Percentiles rank a stretch among this genome's conserved stretches.
Evolutionary conservation across 805 yeast species (phyloP).

Genomic region (Myxozyma mucilagina): DNA sequence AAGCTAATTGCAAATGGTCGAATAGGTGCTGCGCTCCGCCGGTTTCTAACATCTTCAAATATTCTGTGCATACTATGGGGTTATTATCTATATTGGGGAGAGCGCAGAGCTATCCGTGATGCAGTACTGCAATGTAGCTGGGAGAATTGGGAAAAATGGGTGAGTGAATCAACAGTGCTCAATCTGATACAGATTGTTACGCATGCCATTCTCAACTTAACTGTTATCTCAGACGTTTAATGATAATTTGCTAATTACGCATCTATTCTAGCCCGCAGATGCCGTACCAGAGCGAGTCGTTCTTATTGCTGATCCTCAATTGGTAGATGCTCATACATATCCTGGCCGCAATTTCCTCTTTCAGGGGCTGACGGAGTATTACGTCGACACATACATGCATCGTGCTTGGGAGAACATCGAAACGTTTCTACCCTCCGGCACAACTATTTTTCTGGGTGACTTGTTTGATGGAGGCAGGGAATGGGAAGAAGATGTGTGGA

Average conservation of each 20-base stretch:
- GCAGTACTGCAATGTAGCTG: conserved; percentile 57
- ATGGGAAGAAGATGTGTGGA: conserved; percentile 71
- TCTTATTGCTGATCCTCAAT: conserved; percentile 89
- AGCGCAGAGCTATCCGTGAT: conserved; percentile 51
- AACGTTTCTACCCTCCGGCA: conserved; percentile 64
- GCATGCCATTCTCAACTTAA: neutral
- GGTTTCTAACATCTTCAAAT: conserved; percentile 25
- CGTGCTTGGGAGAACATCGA: conserved; percentile 69
- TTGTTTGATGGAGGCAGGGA: conserved; percentile 92
- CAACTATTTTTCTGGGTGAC: conserved; percentile 83
- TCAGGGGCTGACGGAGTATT: conserved; percentile 55
- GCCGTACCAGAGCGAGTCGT: conserved; percentile 26
- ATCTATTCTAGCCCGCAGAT: conserved; percentile 10
- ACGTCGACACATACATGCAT: conserved; percentile 77
- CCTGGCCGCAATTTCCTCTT: conserved; percentile 61
- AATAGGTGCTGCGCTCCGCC: conserved; percentile 1
- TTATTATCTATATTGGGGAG: conserved; percentile 52
- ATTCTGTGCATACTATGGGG: conserved; percentile 45
- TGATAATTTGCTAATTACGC: neutral
- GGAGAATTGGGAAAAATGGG: conserved; percentile 68
- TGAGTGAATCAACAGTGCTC: neutral
- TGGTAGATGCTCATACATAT: conserved; percentile 85
- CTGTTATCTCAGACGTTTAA: neutral
- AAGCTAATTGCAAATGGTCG: conserved; percentile 11
- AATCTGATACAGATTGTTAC: neutral